Percentiles rank a stretch among this genome's conserved stretches.
Conservation (phyloP, 768 basidiomycete species). For the Calocera viscosa region DNA sequence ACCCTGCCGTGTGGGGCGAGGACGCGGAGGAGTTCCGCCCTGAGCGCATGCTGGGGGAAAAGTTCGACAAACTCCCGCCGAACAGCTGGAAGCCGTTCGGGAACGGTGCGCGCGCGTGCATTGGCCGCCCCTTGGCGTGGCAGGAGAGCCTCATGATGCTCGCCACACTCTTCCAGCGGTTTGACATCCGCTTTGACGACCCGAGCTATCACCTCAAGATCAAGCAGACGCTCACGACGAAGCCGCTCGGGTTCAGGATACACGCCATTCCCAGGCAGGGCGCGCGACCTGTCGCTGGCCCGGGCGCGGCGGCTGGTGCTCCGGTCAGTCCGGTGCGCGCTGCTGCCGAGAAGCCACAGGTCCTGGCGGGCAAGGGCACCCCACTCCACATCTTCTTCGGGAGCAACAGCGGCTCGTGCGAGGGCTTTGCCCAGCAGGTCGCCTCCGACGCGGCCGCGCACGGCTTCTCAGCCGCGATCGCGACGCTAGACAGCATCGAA, state of each 20-base stretch:
- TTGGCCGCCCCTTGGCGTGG: slow-evolving; percentile 38
- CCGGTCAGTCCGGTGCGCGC: not conserved
- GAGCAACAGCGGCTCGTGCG: slow-evolving; percentile 39
- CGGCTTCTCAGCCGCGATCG: slow-evolving; percentile 32
- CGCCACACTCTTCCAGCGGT: slow-evolving; percentile 34
- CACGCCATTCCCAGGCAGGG: slow-evolving; percentile 30
- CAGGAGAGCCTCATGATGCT: slow-evolving; percentile 37
- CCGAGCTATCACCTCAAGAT: slow-evolving; percentile 35
- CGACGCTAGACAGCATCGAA: slow-evolving; percentile 32
- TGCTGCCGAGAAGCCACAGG: not conserved
- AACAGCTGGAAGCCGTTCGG: slow-evolving; percentile 35
- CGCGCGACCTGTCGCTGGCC: slow-evolving; percentile 12
- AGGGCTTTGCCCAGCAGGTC: slow-evolving; percentile 38
- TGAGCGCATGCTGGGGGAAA: slow-evolving; percentile 40
- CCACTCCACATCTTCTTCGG: slow-evolving; percentile 35
- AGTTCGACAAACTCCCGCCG: slow-evolving; percentile 37
- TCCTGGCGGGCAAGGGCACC: slow-evolving; percentile 14
- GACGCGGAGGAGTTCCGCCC: slow-evolving; percentile 37
- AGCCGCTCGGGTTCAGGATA: slow-evolving; percentile 34
- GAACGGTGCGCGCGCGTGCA: slow-evolving; percentile 24
- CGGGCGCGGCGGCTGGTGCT: not conserved
- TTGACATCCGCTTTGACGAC: slow-evolving; percentile 36
- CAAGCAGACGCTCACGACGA: slow-evolving; percentile 38
- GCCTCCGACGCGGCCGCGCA: slow-evolving; percentile 30
- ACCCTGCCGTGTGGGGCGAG: slow-evolving; percentile 39